These are phyloP conservation scores for Coniferiporia weirii DNA, from an alignment of 1,284 basidiomycete species.

Conservation along the genomic window DNA sequence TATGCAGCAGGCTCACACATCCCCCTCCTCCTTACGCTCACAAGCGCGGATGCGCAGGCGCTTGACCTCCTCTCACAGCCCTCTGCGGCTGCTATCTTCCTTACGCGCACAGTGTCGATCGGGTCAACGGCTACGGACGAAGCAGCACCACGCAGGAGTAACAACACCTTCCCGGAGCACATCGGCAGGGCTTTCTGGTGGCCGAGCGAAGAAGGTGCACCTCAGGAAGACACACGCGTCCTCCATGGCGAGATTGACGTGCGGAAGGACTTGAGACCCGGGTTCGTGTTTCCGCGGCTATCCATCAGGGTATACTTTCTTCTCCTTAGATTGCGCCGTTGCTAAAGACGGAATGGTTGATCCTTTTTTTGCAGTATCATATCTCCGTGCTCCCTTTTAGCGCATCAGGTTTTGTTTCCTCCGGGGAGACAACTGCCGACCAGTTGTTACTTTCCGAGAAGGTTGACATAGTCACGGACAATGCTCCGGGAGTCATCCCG, in stretches of 20 bases:
- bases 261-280: slow-evolving; percentile 41
- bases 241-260: slow-evolving; percentile 51
- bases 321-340: neutral
- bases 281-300: slow-evolving; percentile 50
- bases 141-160: slow-evolving; percentile 34
- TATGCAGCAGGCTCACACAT: slow-evolving; percentile 46
- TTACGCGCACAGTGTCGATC: slow-evolving; percentile 35
- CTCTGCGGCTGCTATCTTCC: slow-evolving; percentile 29
- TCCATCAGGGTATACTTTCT: slow-evolving; percentile 38
- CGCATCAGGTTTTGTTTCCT: slow-evolving; percentile 39
- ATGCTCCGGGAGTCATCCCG: slow-evolving; percentile 36
- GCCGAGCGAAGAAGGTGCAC: slow-evolving; percentile 27
- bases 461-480: slow-evolving; percentile 39
- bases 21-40: slow-evolving; percentile 42
- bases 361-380: slow-evolving; percentile 4
- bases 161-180: slow-evolving; percentile 41
- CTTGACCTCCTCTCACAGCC: slow-evolving; percentile 44
- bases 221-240: slow-evolving; percentile 25
- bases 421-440: slow-evolving; percentile 18
- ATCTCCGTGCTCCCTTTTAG: slow-evolving; percentile 26
- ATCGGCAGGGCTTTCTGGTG: slow-evolving; percentile 46
- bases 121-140: slow-evolving; percentile 43
- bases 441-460: slow-evolving; percentile 36
- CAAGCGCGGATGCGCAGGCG: slow-evolving; percentile 40
- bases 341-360: neutral